Evolutionary conservation across 495 filamentous ascomycete genomes (phyloP).

Genomic region (Aspergillus kassunensis): DNA sequence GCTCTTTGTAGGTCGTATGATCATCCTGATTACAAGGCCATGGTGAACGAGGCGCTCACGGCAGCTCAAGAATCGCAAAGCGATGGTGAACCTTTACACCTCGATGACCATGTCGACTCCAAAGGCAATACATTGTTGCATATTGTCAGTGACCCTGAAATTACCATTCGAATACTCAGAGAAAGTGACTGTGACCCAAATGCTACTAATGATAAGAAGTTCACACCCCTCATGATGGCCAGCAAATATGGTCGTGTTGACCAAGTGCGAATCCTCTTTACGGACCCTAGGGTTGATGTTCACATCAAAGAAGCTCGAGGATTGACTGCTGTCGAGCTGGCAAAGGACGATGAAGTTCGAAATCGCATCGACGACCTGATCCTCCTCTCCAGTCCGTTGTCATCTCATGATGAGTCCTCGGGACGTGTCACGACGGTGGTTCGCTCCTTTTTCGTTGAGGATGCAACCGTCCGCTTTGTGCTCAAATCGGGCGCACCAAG

Average conservation of each 20-base stretch:
- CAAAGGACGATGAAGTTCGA: constrained; percentile 96
- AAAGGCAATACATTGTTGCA: constrained; percentile 95
- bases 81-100: constrained; percentile 73
- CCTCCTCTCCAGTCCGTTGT: constrained; percentile 64
- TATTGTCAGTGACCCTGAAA: constrained; percentile 79
- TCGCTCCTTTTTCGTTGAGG: constrained; percentile 96
- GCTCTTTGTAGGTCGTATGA: constrained; percentile 95
- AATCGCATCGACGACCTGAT: constrained; percentile 94
- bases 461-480: constrained; percentile 87
- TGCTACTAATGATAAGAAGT: constrained; percentile 90
- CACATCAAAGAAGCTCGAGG: constrained; percentile 81
- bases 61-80: constrained; percentile 70
- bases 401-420: constrained; percentile 51
- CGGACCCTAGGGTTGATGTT: constrained; percentile 81
- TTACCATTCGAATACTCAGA: constrained; percentile 69
- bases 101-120: constrained; percentile 88
- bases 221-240: constrained; percentile 97
- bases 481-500: constrained; percentile 79
- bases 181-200: constrained; percentile 92
- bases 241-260: constrained; percentile 97
- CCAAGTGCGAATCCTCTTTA: constrained; percentile 82
- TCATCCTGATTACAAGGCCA: constrained; percentile 75
- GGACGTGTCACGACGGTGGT: constrained; percentile 89
- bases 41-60: constrained; percentile 77
- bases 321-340: constrained; percentile 91